phyloP scores from a whole-genome alignment of 2,329 filamentous ascomycete genomes.

The Colletotrichum echinochloae region DNA sequence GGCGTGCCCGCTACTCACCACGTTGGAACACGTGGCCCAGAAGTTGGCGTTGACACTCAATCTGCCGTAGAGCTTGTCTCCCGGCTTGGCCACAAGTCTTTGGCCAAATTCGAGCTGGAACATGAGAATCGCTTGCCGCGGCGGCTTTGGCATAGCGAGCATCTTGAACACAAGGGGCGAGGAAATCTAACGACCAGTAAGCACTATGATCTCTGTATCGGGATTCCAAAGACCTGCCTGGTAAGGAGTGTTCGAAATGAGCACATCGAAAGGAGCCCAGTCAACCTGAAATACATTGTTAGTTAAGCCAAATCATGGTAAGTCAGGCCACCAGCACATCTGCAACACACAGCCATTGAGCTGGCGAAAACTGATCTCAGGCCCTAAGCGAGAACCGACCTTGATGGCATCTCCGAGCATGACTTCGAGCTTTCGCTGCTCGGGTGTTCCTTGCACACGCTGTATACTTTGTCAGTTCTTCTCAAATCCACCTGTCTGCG shows the following conservation, averaged over 20 bases:
- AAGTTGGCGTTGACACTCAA: slow-evolving; percentile 43
- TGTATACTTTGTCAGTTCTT: slow-evolving; percentile 76
- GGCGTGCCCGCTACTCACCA: slow-evolving; percentile 22
- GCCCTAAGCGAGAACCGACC: slow-evolving; percentile 12
- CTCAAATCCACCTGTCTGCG: background rate
- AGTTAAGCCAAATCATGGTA: background rate
- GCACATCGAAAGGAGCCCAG: slow-evolving; percentile 80
- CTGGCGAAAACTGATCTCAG: background rate
- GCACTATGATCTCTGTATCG: background rate
- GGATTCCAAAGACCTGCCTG: slow-evolving; percentile 57
- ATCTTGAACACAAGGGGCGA: slow-evolving; percentile 93
- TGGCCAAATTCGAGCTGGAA: slow-evolving; percentile 96
- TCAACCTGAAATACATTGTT: slow-evolving; percentile 39
- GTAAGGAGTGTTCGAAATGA: slow-evolving; percentile 77
- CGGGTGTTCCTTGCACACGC: slow-evolving; percentile 89
- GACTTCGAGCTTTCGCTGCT: slow-evolving; percentile 86
- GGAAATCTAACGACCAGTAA: slow-evolving; percentile 72
- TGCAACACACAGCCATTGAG: background rate
- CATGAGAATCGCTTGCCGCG: slow-evolving; percentile 90
- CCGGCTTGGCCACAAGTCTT: slow-evolving; percentile 84
- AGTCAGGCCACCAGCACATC: background rate
- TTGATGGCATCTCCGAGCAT: slow-evolving; percentile 82
- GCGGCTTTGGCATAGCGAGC: slow-evolving; percentile 83
- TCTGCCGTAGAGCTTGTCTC: slow-evolving; percentile 55
- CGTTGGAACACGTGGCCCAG: slow-evolving; percentile 41